Evolutionary conservation across 1,284 basidiomycete genomes (phyloP).

Genomic region (Uromyces viciae-fabae): DNA sequence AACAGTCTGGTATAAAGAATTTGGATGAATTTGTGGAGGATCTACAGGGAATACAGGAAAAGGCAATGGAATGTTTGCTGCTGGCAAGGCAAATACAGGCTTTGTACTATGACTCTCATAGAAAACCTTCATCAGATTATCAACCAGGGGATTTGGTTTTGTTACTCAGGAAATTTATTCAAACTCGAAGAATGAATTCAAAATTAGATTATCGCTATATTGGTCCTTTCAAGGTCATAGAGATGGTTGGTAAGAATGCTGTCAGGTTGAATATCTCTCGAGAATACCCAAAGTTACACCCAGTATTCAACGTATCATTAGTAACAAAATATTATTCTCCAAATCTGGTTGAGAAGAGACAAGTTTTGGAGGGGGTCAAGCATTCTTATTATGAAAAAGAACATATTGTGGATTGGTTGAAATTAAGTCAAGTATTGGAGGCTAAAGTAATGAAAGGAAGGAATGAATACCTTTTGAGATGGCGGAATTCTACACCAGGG

Average conservation of each 20-base stretch:
- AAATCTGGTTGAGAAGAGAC: background rate
- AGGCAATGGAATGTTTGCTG: background rate
- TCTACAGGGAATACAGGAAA: background rate
- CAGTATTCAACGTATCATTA: background rate
- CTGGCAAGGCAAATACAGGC: background rate
- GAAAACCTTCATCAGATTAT: background rate
- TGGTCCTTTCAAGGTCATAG: background rate
- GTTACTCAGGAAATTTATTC: background rate
- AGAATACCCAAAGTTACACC: slow-evolving; percentile 8
- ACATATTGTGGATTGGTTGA: background rate
- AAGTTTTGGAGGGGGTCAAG: background rate
- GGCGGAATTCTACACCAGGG: background rate
- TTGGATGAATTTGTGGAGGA: background rate
- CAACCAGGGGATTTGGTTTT: background rate
- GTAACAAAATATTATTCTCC: background rate
- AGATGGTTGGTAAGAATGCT: slow-evolving; percentile 8
- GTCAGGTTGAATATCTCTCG: background rate
- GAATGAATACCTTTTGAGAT: background rate
- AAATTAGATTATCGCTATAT: slow-evolving; percentile 14
- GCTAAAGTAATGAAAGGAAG: background rate
- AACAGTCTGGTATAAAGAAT: background rate
- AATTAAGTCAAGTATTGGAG: background rate
- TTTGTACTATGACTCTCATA: background rate
- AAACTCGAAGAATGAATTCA: background rate
- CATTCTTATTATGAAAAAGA: background rate